Percentiles rank a stretch among this genome's conserved stretches.
Conservation (phyloP, 2,329 filamentous ascomycete species). For the Fusarium virguliforme region DNA sequence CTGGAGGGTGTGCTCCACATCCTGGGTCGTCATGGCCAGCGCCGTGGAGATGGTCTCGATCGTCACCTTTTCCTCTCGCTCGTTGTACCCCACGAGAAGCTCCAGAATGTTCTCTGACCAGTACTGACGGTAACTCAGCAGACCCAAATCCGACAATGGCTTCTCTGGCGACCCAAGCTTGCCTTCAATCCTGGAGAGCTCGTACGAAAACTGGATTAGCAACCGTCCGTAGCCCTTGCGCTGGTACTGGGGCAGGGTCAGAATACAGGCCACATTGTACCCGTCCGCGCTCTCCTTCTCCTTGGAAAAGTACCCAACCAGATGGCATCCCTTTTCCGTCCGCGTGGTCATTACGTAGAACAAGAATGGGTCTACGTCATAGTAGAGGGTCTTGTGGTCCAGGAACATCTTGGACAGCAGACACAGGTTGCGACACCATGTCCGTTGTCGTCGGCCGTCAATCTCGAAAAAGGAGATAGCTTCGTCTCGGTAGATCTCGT, state of each 20-base stretch:
- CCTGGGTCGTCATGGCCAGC: conserved; percentile 96
- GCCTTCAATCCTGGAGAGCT: conserved; percentile 93
- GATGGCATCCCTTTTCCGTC: conserved; percentile 90
- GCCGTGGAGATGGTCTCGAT: conserved; percentile 86
- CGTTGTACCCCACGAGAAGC: conserved; percentile 81
- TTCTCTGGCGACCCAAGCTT: conserved; percentile 98
- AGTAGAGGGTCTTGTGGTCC: conserved; percentile 98
- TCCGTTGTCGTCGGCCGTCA: conserved; percentile 92
- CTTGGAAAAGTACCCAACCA: conserved; percentile 99
- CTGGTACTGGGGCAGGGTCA: conserved; percentile 96
- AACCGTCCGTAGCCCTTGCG: conserved; percentile 93
- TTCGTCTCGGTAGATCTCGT: conserved; percentile 97
- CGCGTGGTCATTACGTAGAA: conserved; percentile 98
- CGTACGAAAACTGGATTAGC: conserved; percentile 97
- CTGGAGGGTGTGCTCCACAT: conserved; percentile 95
- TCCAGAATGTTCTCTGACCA: conserved; percentile 98
- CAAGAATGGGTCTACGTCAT: conserved; percentile 98
- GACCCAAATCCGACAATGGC: conserved; percentile 91
- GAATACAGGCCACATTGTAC: conserved; percentile 98
- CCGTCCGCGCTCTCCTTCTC: conserved; percentile 97
- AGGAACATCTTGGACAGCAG: conserved; percentile 96
- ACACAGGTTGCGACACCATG: conserved; percentile 97
- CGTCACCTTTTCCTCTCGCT: conserved; percentile 79
- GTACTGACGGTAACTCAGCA: conserved; percentile 95
- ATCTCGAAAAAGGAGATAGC: conserved; percentile 98